phyloP scores from a whole-genome alignment of 2,329 filamentous ascomycete species.

The Paraconiothyrium brasiliense region DNA sequence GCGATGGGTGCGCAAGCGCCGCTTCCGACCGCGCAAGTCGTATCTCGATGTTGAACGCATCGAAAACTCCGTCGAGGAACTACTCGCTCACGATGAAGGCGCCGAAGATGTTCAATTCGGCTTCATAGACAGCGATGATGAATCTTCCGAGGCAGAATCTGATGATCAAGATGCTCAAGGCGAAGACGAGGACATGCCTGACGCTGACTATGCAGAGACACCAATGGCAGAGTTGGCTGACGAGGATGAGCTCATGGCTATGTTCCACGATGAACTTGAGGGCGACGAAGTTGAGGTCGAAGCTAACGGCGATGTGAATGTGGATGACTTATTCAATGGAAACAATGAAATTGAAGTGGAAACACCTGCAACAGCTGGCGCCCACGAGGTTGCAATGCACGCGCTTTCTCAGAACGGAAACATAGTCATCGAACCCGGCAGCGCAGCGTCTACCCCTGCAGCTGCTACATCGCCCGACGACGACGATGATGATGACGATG shows the following conservation, averaged over 20 bases:
- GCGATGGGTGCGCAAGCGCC: constrained; percentile 82
- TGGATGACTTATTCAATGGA: constrained; percentile 40
- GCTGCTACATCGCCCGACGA: constrained; percentile 51
- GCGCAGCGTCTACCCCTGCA: constrained; percentile 41
- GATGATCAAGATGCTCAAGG: constrained; percentile 50
- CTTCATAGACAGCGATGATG: constrained; percentile 58
- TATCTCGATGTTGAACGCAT: constrained; percentile 87
- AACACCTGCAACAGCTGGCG: constrained; percentile 40
- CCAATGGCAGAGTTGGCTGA: constrained; percentile 54
- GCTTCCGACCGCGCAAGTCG: constrained; percentile 84
- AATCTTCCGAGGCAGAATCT: constrained; percentile 50
- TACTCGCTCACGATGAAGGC: constrained; percentile 74
- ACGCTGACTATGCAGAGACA: constrained; percentile 52
- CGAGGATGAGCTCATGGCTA: constrained; percentile 46
- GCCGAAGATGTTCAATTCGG: constrained; percentile 67
- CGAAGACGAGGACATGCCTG: constrained; percentile 53
- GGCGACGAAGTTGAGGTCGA: constrained; percentile 32
- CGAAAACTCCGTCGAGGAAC: constrained; percentile 78
- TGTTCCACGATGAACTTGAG: constrained; percentile 47
- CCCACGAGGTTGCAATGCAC: constrained; percentile 50
- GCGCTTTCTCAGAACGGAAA: constrained; percentile 42
- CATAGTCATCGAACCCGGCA: constrained; percentile 41
- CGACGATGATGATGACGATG: constrained; percentile 56
- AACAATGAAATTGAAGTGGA: constrained; percentile 40
- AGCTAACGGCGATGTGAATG: constrained; percentile 37